Evolutionary conservation across 345 rosid genomes (phyloP).

Genomic region (Murraya paniculata): DNA sequence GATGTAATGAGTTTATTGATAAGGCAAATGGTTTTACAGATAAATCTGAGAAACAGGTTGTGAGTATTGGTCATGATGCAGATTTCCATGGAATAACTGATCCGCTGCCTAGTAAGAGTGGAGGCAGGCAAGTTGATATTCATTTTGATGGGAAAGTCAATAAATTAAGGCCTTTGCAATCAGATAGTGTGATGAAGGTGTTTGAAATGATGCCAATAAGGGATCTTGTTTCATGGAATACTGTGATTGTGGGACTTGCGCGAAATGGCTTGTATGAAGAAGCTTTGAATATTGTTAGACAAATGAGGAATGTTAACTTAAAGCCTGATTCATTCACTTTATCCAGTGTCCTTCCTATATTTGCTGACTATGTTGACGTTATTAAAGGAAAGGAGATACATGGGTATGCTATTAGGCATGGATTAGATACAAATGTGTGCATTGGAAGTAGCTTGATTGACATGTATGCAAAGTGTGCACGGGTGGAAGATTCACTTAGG

Average conservation of each 20-base stretch:
- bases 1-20: not conserved
- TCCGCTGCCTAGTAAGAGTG: not conserved
- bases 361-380: conserved; percentile 59
- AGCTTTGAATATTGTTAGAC: conserved; percentile 63
- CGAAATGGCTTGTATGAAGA: conserved; percentile 64
- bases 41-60: not conserved
- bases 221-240: conserved; percentile 85
- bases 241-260: conserved; percentile 64
- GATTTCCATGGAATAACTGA: not conserved
- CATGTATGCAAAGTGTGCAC: conserved; percentile 75
- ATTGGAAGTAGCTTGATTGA: conserved; percentile 75
- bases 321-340: conserved; percentile 80
- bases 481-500: conserved; percentile 43
- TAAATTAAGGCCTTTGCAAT: conserved; percentile 9
- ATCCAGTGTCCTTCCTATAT: conserved; percentile 75
- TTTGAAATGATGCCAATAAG: conserved; percentile 70
- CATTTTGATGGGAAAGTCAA: not conserved
- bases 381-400: conserved; percentile 77
- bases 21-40: not conserved
- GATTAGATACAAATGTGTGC: conserved; percentile 44
- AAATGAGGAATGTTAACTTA: conserved; percentile 52
- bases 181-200: conserved; percentile 50
- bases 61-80: not conserved
- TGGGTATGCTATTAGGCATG: conserved; percentile 64
- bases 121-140: not conserved